Evolutionary conservation across 2,329 filamentous ascomycete genomes (phyloP).

Genomic region (Diplodia seriata): DNA sequence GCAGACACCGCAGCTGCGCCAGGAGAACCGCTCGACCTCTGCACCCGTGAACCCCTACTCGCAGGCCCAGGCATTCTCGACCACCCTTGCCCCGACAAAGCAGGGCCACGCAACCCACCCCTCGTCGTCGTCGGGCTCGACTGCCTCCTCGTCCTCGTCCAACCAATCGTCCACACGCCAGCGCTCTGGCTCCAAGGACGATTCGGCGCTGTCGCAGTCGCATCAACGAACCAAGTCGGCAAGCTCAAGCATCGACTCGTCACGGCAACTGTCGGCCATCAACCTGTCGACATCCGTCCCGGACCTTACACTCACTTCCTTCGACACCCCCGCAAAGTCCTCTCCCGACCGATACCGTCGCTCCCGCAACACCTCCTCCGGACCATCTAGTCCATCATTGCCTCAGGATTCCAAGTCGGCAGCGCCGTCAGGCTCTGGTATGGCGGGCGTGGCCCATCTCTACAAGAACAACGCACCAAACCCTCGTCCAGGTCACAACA

Average conservation of each 20-base stretch:
- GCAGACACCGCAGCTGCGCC: conserved; percentile 61
- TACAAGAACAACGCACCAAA: conserved; percentile 47
- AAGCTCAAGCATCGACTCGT: conserved; percentile 38
- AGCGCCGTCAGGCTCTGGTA: conserved; percentile 60
- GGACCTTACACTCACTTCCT: conserved; percentile 61
- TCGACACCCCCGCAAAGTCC: conserved; percentile 67
- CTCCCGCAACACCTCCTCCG: conserved; percentile 36
- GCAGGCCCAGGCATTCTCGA: conserved; percentile 41
- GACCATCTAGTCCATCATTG: conserved; percentile 25
- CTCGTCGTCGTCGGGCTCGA: conserved; percentile 52
- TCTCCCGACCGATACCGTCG: conserved; percentile 87
- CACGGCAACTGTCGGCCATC: conserved; percentile 55
- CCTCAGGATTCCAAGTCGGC: conserved; percentile 46
- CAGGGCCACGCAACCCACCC: conserved; percentile 48
- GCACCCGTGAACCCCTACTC: conserved; percentile 57
- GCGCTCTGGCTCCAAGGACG: conserved; percentile 54
- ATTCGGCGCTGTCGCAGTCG: conserved; percentile 53
- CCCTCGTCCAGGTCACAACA: conserved; percentile 58
- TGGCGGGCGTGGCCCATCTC: conserved; percentile 63
- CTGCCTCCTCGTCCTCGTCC: conserved; percentile 58
- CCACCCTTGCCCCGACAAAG: conserved; percentile 37
- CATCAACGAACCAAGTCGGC: conserved; percentile 42
- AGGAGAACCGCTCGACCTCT: conserved; percentile 63
- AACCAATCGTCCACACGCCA: conserved; percentile 53
- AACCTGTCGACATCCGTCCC: conserved; percentile 60